Conservation (phyloP, 2,329 filamentous ascomycete genomes). For the Aspergillus novoparasiticus region DNA sequence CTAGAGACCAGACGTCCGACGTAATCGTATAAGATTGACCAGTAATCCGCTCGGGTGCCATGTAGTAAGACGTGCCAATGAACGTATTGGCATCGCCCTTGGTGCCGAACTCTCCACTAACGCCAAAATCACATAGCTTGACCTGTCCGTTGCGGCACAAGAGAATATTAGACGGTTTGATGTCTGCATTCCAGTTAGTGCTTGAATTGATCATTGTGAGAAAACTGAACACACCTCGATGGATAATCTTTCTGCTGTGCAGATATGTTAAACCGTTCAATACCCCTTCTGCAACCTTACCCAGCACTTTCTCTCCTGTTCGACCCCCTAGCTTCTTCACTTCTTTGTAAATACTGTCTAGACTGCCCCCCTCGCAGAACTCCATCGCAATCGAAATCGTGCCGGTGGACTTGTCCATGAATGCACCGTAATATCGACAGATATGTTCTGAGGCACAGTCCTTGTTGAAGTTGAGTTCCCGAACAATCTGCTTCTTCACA, state of each 20-base stretch:
- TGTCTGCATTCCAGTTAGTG: conserved; percentile 58
- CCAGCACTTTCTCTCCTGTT: conserved; percentile 94
- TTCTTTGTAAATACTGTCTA: conserved; percentile 96
- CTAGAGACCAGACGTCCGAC: conserved; percentile 96
- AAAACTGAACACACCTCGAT: conserved; percentile 59
- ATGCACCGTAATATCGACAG: conserved; percentile 95
- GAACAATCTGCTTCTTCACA: conserved; percentile 96
- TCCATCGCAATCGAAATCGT: conserved; percentile 99
- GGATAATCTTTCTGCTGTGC: conserved; percentile 94
- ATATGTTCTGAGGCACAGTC: conserved; percentile 95
- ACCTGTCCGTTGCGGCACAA: conserved; percentile 90
- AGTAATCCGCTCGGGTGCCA: conserved; percentile 97
- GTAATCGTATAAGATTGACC: conserved; percentile 98
- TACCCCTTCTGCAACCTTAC: conserved; percentile 94
- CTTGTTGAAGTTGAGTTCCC: conserved; percentile 97
- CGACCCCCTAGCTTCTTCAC: conserved; percentile 93
- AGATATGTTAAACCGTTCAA: conserved; percentile 92
- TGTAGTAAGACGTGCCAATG: conserved; percentile 98
- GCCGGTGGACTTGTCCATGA: conserved; percentile 91
- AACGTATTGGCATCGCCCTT: conserved; percentile 99
- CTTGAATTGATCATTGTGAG: not conserved
- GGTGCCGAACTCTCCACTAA: conserved; percentile 95
- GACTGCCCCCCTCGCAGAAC: conserved; percentile 93
- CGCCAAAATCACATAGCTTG: conserved; percentile 97
- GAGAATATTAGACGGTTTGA: conserved; percentile 97